Base-by-base conservation (phyloP, 2,329 filamentous ascomycete species). In the Trichoderma atroviride region DNA sequence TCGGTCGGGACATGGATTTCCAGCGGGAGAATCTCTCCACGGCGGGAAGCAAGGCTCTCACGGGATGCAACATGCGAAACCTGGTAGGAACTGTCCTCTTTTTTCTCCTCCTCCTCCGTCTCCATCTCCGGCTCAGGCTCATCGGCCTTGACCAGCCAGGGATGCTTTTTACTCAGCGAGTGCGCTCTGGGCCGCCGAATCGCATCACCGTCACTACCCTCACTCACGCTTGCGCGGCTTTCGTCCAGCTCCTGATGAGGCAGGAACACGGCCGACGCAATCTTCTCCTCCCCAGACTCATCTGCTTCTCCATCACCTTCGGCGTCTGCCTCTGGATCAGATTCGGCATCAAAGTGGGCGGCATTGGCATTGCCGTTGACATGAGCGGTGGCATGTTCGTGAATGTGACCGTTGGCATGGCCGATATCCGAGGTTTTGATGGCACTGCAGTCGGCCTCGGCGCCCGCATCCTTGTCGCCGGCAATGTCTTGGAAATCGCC, bases 241-340 rank as follows among this genome's bases (percentile, higher is more conserved):
- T 80, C 79, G 57, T 75, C 83, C 52, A 84, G 79, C 56, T 85
- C 85, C 74, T 92, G 89, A 81, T 95, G 92, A 53, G 92, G 92
- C 59, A 94, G 85, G 77, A 96, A 96, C 52, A 94, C 85, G 29
- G 92, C 92, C 37, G 92, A 95, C n/a, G 91, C 93, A 71, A 96
- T 94, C 79, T 95, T 92, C 78, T 96, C 92, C 77, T 92, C 89
- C 69, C 92, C 91, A 16, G 91, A 94, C 69, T 88, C 86, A 52
- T 88, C 86, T 22, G 73, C 74, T 24, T 74, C 73, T 24, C 81
- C 83, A 57, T 87, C 84, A 22, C 71, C 72, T 52, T 77, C 74
- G n/a, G 56, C 56, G 13, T 65, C 63, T 13, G 22, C 27, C 29
- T 47, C 53, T 19, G 6, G 22, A 22, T 60, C 64, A 59, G 64